These are phyloP conservation scores for Linnemannia elongata DNA, from an alignment of 192 early-diverging fungal genomes.

Conservation along the genomic window DNA sequence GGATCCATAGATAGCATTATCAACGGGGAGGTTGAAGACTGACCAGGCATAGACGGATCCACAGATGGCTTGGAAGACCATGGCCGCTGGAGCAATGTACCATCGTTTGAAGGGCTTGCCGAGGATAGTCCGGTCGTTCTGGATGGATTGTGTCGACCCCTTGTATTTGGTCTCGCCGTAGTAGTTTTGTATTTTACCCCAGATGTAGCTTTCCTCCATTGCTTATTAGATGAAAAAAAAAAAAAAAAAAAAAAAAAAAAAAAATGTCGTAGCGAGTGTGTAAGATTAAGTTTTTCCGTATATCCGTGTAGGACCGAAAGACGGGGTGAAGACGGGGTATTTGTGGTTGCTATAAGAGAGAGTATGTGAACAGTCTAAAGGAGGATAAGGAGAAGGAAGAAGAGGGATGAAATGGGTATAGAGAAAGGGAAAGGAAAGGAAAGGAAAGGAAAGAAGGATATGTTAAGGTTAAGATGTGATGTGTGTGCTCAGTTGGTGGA, in stretches of 20 bases:
- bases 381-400: not conserved
- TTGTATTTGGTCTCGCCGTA: slow-evolving; percentile 56
- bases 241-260: not conserved
- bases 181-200: slow-evolving; percentile 42
- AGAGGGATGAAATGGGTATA: not conserved
- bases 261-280: not conserved
- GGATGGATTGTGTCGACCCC: slow-evolving; percentile 40
- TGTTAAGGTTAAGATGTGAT: not conserved
- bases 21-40: slow-evolving; percentile 72
- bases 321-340: not conserved
- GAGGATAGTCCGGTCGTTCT: slow-evolving; percentile 45
- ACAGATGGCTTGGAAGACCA: slow-evolving; percentile 74
- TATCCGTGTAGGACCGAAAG: not conserved
- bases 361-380: not conserved
- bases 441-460: not conserved
- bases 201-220: slow-evolving; percentile 52
- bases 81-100: slow-evolving; percentile 71
- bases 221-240: not conserved
- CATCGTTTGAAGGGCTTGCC: slow-evolving; percentile 64
- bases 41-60: slow-evolving; percentile 81
- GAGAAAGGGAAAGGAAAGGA: slow-evolving; percentile 1
- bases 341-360: not conserved
- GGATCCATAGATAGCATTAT: slow-evolving; percentile 57
- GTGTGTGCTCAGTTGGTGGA: not conserved
- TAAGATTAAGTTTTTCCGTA: too few relatives aligned